These are phyloP conservation scores for Neurospora sp. DNA, from an alignment of 2,329 filamentous ascomycete genomes.

Conservation along the genomic window DNA sequence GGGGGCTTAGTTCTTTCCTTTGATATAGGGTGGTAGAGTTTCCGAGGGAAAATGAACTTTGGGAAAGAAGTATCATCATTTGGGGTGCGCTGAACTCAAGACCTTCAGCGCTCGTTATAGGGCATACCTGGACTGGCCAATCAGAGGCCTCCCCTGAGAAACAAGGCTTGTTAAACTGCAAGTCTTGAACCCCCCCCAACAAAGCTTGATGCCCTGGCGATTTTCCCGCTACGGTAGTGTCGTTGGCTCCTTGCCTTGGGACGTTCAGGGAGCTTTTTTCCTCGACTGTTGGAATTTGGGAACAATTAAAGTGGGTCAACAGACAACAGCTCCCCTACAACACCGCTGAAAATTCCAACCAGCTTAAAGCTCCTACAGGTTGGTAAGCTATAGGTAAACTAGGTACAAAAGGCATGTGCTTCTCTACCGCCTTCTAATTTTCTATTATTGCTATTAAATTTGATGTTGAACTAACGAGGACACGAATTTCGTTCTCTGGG, in stretches of 20 bases:
- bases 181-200: no score
- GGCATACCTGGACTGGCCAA: fast-evolving
- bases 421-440: not conserved
- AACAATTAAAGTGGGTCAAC: not conserved
- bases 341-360: not conserved
- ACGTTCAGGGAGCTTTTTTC: not conserved
- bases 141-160: no score
- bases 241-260: not conserved
- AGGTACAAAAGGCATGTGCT: not conserved
- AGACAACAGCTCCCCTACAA: not conserved
- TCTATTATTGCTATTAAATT: not conserved
- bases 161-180: no score
- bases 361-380: not conserved
- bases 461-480: not conserved
- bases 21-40: no score
- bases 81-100: no score
- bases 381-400: not conserved
- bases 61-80: no score
- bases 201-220: no score
- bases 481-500: no score
- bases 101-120: no score
- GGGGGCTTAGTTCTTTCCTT: no score
- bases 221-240: no score
- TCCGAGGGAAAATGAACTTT: no score
- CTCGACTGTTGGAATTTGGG: not conserved